Evolutionary conservation across 176 grass and related monocot species (phyloP).

Genomic region (Bothriochloa decipiens): DNA sequence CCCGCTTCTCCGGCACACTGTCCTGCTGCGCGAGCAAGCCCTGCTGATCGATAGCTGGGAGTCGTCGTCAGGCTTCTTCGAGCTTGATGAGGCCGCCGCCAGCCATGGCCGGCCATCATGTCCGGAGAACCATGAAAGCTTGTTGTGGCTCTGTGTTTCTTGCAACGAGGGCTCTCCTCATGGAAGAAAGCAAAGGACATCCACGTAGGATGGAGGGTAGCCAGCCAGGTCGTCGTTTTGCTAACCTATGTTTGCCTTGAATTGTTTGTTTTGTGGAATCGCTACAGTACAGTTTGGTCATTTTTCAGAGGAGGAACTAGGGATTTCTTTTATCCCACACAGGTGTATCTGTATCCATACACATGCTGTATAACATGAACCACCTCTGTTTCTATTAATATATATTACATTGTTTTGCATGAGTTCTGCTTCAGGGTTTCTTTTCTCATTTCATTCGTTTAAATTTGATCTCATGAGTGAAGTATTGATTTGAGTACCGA

Average conservation of each 20-base stretch:
- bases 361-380: conserved; percentile 16
- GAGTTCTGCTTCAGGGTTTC: background rate
- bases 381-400: background rate
- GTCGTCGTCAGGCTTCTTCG: background rate
- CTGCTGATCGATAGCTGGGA: conserved; percentile 47
- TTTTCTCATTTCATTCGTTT: conserved; percentile 6
- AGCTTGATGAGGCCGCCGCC: conserved; percentile 5
- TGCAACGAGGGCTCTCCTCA: too few species aligned
- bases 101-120: background rate
- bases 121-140: too few species aligned
- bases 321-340: conserved; percentile 1
- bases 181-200: background rate
- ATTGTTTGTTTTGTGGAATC: background rate
- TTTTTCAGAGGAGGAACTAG: conserved; percentile 3
- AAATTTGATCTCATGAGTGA: background rate
- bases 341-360: background rate
- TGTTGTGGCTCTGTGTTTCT: too few species aligned
- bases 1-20: conserved; percentile 61
- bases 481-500: background rate
- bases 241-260: conserved; percentile 16
- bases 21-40: conserved; percentile 28
- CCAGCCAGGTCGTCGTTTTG: background rate
- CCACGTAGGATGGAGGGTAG: conserved; percentile 18
- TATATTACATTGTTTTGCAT: background rate
- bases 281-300: background rate